phyloP scores from a whole-genome alignment of 352 stramenopile species.

The Saprolegnia diclina region DNA sequence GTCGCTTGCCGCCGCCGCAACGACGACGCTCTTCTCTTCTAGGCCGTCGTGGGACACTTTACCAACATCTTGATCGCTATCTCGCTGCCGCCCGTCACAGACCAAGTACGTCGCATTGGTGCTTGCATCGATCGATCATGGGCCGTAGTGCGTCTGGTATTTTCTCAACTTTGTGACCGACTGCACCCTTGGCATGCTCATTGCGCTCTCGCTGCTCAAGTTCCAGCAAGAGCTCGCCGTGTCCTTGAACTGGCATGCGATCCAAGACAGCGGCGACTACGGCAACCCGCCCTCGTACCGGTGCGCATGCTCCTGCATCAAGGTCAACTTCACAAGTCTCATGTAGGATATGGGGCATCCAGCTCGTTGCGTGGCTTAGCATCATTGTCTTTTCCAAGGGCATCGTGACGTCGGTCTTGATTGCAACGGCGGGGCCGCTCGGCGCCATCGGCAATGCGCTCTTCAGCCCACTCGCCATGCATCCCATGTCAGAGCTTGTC shows the following conservation, averaged over 20 bases:
- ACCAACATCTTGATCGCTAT: conserved; percentile 69
- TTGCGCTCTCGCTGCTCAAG: conserved; percentile 66
- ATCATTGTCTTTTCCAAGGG: conserved; percentile 79
- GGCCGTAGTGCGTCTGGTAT: conserved; percentile 64
- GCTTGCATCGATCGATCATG: neutral
- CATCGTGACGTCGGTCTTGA: conserved; percentile 69
- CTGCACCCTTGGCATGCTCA: conserved; percentile 73
- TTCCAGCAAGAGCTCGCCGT: conserved; percentile 71
- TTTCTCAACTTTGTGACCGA: conserved; percentile 81
- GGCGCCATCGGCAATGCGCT: conserved; percentile 57
- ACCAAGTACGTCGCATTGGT: conserved; percentile 34
- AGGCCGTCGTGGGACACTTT: conserved; percentile 57
- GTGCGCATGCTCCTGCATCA: conserved; percentile 8
- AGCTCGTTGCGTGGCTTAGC: conserved; percentile 53
- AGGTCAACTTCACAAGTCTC: neutral
- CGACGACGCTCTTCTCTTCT: neutral
- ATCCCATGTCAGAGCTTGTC: conserved; percentile 64
- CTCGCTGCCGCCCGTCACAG: conserved; percentile 63
- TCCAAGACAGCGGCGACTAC: conserved; percentile 75
- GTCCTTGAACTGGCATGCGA: conserved; percentile 59
- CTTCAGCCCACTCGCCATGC: conserved; percentile 50
- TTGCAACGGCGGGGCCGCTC: conserved; percentile 42
- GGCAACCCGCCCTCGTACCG: conserved; percentile 61
- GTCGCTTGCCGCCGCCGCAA: neutral
- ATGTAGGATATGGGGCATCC: conserved; percentile 46